Percentiles rank a stretch among this genome's conserved stretches.
Evolutionary conservation across 108 stramenopile species (phyloP).

Genomic region (Seminavis robusta): DNA sequence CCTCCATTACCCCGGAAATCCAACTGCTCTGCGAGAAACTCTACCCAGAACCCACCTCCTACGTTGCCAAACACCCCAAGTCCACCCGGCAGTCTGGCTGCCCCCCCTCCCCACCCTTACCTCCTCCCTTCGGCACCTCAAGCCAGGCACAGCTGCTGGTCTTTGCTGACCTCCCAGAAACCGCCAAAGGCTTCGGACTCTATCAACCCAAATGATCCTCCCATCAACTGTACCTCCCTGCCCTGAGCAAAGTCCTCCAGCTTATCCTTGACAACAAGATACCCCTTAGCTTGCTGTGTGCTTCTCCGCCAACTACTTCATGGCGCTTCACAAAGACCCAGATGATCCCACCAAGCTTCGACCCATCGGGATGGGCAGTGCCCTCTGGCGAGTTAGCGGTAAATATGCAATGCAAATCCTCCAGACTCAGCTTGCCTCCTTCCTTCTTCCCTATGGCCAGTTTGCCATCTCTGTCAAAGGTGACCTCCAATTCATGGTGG

Average conservation of each 20-base stretch:
- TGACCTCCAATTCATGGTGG: no score
- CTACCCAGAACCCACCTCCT: no score
- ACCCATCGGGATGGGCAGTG: slow-evolving; percentile 14
- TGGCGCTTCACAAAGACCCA: slow-evolving; percentile 26
- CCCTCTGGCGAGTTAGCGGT: slow-evolving; percentile 21
- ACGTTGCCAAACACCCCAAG: no score
- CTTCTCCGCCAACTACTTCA: slow-evolving; percentile 19
- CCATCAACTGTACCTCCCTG: slow-evolving; percentile 7
- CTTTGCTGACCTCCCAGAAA: neutral
- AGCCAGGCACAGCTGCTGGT: neutral
- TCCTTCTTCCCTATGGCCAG: no score
- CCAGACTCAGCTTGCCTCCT: no score
- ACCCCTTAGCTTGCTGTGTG: no score
- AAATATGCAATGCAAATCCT: no score
- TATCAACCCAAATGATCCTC: neutral
- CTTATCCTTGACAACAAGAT: no score
- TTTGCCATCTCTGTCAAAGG: no score
- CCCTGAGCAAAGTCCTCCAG: neutral
- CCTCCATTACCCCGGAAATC: slow-evolving; percentile 13
- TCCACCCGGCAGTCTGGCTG: no score
- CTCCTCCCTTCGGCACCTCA: neutral
- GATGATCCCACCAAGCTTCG: slow-evolving; percentile 16
- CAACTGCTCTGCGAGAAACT: no score
- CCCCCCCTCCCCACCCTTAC: no score
- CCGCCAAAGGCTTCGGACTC: neutral